Evolutionary conservation across 768 basidiomycete species (phyloP).

Genomic region (Naganishia friedmannii): DNA sequence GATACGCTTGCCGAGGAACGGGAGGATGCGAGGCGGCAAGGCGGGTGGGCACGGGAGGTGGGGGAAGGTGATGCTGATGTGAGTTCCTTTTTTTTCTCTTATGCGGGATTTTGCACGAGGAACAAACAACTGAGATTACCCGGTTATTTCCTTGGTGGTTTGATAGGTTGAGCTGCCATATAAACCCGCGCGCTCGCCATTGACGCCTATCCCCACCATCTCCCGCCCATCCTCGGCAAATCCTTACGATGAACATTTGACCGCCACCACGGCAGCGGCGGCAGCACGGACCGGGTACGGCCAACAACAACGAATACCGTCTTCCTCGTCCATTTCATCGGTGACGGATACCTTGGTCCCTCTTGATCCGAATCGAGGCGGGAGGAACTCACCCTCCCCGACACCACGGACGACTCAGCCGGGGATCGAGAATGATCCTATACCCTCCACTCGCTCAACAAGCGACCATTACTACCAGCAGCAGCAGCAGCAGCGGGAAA

Average conservation of each 20-base stretch:
- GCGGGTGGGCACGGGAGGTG: not conserved
- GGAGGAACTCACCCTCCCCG: not conserved
- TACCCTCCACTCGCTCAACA: not conserved
- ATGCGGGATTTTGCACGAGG: too few species aligned
- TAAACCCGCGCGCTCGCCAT: conserved; percentile 19
- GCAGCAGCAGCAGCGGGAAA: too few species aligned
- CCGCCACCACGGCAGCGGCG: not conserved
- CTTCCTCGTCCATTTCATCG: not conserved
- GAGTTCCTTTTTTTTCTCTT: not conserved
- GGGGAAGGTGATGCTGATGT: conserved; percentile 17
- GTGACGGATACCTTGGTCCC: conserved; percentile 10
- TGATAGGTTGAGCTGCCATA: conserved; percentile 20
- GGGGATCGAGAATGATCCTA: conserved; percentile 22
- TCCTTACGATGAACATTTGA: conserved; percentile 21
- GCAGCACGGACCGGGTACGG: not conserved
- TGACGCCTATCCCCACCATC: not conserved
- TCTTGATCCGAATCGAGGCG: not conserved
- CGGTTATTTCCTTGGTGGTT: too few species aligned
- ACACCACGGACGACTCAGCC: conserved; percentile 25
- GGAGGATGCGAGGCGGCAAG: conserved; percentile 1
- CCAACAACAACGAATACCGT: conserved; percentile 2
- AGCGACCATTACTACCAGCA: too few species aligned
- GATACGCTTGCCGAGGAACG: not conserved
- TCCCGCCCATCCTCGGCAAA: conserved; percentile 25
- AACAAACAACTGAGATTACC: too few species aligned